Conservation (phyloP, 352 stramenopile species). For the Globisporangium radiosum region DNA sequence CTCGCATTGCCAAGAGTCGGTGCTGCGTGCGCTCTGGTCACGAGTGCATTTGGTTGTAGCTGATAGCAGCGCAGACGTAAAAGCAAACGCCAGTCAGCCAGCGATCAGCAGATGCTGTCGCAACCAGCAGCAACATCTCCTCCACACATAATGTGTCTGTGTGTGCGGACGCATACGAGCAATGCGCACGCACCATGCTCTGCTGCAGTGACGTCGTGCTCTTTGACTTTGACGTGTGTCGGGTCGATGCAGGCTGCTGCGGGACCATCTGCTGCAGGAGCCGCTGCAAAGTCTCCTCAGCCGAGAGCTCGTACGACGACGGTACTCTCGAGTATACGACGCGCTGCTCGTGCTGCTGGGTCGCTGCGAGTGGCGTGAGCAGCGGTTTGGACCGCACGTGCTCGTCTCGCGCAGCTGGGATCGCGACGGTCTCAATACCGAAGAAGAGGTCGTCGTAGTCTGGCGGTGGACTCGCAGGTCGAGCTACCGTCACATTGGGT, state of each 20-base stretch:
- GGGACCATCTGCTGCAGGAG: constrained; percentile 44
- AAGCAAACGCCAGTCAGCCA: too few species aligned
- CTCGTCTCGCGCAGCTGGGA: constrained; percentile 6
- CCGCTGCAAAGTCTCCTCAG: constrained; percentile 47
- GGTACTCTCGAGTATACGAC: background rate
- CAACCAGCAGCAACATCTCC: too few species aligned
- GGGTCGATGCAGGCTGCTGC: background rate
- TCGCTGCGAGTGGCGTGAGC: background rate
- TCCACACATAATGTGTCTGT: too few species aligned
- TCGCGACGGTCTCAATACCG: constrained; percentile 45
- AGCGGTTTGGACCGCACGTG: constrained; percentile 1
- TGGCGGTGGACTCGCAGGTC: constrained; percentile 35
- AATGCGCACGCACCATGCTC: too few species aligned
- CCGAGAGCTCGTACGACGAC: constrained; percentile 8
- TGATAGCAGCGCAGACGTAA: too few species aligned
- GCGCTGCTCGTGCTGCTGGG: constrained; percentile 5
- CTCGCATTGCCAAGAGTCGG: too few species aligned
- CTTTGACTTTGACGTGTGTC: background rate
- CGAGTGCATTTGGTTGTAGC: background rate
- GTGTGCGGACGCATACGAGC: too few species aligned
- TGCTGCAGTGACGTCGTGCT: background rate
- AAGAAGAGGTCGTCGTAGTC: constrained; percentile 65
- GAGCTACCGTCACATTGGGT: constrained; percentile 2
- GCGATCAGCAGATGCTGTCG: too few species aligned
- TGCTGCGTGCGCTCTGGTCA: background rate